A percentile compares a stretch with the other conserved stretches of the same genome.
Evolutionary conservation across 345 rosid species (phyloP).

Genomic region (Euphorbia pulcherrima): DNA sequence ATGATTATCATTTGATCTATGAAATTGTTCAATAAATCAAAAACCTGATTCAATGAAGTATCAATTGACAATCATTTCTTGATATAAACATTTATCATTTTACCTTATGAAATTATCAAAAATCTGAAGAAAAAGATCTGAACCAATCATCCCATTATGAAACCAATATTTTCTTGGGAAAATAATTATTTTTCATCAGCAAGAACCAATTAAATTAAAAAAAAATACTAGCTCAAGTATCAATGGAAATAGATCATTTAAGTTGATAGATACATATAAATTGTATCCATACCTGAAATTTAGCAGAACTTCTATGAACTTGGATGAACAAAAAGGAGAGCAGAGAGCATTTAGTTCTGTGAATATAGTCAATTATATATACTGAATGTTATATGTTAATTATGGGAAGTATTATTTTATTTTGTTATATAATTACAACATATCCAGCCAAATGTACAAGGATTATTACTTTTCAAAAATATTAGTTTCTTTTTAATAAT

Average conservation of each 20-base stretch:
- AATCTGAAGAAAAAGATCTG: background rate
- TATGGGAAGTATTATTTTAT: background rate
- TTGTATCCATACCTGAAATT: background rate
- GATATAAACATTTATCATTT: no score
- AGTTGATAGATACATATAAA: no score
- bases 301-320: no score
- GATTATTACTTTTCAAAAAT: background rate
- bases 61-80: background rate
- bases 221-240: background rate
- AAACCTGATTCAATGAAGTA: background rate
- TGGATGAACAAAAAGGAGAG: background rate
- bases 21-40: background rate
- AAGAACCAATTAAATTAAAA: background rate
- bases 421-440: background rate
- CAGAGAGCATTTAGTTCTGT: background rate
- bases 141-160: background rate
- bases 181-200: background rate
- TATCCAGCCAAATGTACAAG: background rate
- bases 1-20: no score
- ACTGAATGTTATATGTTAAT: background rate
- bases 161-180: background rate
- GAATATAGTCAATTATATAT: background rate
- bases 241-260: background rate
- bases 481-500: no score
- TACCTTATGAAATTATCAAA: background rate